Base-by-base conservation (phyloP, 192 early-diverging fungal species). In the Pecoramyces ruminantium region DNA sequence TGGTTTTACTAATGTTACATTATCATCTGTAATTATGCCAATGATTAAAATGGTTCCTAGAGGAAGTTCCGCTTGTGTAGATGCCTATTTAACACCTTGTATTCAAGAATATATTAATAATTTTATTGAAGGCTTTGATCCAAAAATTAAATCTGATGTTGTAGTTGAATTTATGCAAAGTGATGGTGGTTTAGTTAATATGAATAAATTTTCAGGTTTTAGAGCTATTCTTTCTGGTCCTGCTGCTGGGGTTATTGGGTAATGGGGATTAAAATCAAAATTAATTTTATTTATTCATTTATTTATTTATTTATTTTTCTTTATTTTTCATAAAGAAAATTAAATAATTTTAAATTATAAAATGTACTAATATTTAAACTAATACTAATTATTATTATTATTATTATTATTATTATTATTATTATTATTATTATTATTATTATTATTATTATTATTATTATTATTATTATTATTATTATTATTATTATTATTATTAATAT, bases 11-110 rank as follows among this genome's bases (percentile, higher is more conserved):
- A 92, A 99, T 80, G 88, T 99, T 30, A 94, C 95, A 27, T 84
- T 93, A 21, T 96, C 95, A 14, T 93, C 93, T 13, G 82, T 84
- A 21, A 89, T 94, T 38, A 93, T 94, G 88, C 96, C 96, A 25
- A 96, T 94, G 93, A 92, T 98, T 85, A 97, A 98, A 80, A 93
- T 96, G 77, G 96, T 99, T 12, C 94, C 96, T 13, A 93, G 97
- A 29, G 95, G 95, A 27, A 94, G 93, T 27, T 95, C 95, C 27
- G 91, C 96, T 2, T 93, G 92, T 1, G 93, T 93, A 1, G 96
- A 99, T 82, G 95, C 95, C 0, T 99, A 99, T 83, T 87, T 99
- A 79, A 97, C 97, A 1, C 97, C 97, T 2, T 92, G 92, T 77
- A 96, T 99, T 80, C 89, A 91, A 78, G 88, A 88, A 18, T 98